Base-by-base conservation (phyloP, 768 basidiomycete genomes). In the Lentinula guzmanii region DNA sequence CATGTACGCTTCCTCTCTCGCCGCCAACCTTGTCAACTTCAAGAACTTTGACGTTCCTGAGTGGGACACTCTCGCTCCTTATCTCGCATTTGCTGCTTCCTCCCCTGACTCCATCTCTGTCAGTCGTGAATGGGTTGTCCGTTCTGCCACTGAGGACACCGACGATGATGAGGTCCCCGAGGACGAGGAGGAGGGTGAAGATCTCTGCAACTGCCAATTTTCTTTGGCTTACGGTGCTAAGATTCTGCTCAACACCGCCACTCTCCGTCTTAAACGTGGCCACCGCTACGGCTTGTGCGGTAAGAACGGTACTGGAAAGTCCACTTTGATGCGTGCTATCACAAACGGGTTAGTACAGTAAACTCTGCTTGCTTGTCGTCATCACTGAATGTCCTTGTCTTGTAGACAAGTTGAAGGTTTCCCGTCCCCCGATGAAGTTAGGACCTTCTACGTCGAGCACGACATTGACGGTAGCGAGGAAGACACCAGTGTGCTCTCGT, bases 401-500 rank as follows among this genome's bases (percentile, higher is more conserved):
- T 62, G 7, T 60, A 79, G 80, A 62, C 95, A 98, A 78, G 95
- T 98, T 68, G 95, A 98, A 71, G 95, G 95, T 68, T 98, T 98
- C 90, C 95, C 95, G 11, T 95, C 95, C 18, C 93, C 94, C 60
- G 92, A 95, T 58, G 90, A 95, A 72, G 95, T 98, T 72, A 93
- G 95, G 74, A 98, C 95, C 64, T 98, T 96, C 87, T 98, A 97
- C 78, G 95, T 98, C 72, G 95, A 96, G 82, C 95, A 98, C 82
- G 95, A 98, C 74, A 97, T 98, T 66, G 95, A 98, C 70, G 95
- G 95, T 53, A 90, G 86, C 71, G 95, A 97, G 75, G 95, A 85
- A 63, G 91, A 92, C 15, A 97, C 90, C 58, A 88, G 93, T 48
- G 90, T 97, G 62, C 82, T 95, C 61, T 78, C 91, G 74, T 97